These are phyloP conservation scores for Apophysomyces sp. DNA, from an alignment of 371 early-diverging fungal species.

Conservation along the genomic window DNA sequence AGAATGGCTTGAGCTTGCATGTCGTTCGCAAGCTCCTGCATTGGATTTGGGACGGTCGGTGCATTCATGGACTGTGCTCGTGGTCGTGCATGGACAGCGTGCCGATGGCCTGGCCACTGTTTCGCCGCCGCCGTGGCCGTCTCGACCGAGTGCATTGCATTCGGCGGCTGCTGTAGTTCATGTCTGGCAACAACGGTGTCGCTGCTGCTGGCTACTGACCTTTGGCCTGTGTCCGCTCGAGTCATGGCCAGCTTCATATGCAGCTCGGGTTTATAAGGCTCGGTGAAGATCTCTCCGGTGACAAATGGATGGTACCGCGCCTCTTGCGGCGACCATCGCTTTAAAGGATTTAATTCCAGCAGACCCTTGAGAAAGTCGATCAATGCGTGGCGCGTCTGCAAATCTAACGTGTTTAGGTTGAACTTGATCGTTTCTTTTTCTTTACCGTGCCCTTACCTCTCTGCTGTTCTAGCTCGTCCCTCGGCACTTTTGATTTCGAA, in stretches of 20 bases:
- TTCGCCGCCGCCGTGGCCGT: not conserved
- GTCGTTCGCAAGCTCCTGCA: conserved; percentile 16
- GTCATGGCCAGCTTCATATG: conserved; percentile 11
- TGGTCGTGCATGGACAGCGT: conserved; percentile 2
- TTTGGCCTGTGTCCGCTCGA: not conserved
- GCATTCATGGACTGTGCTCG: conserved; percentile 16
- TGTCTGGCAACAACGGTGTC: not conserved
- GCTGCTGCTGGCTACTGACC: not conserved
- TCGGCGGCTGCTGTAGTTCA: not conserved
- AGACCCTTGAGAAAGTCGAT: conserved; percentile 89
- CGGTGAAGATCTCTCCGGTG: conserved; percentile 78
- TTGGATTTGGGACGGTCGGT: conserved; percentile 9
- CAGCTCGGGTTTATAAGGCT: conserved; percentile 52
- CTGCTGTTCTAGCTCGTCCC: conserved; percentile 58
- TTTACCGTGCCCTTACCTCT: conserved; percentile 59
- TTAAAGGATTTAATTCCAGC: conserved; percentile 85
- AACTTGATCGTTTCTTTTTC: conserved; percentile 8
- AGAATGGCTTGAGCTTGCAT: conserved; percentile 9
- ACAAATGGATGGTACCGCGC: conserved; percentile 94
- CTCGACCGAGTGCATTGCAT: too few relatives aligned
- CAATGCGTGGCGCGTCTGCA: conserved; percentile 63
- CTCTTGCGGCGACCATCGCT: conserved; percentile 93
- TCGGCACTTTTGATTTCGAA: conserved; percentile 22
- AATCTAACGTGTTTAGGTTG: conserved; percentile 47
- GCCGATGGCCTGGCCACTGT: not conserved